phyloP scores from a whole-genome alignment of 2,329 filamentous ascomycete genomes.

The Trichoderma koningii region DNA sequence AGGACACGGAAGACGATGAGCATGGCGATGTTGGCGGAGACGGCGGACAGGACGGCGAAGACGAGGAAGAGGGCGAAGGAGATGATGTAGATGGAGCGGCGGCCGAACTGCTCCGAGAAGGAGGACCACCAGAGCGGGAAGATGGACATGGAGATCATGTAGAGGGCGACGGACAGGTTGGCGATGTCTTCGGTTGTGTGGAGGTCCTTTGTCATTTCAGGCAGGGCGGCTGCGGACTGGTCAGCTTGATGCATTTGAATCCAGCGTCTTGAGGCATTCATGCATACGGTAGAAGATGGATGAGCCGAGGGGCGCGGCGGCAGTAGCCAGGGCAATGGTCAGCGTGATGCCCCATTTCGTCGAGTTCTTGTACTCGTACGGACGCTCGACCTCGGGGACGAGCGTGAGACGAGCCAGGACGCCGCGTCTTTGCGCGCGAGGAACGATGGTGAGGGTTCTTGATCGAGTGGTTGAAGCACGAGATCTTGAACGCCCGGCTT shows the following conservation, averaged over 20 bases:
- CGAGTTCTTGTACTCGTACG: constrained; percentile 69
- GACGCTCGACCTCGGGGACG: constrained; percentile 76
- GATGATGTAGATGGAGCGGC: constrained; percentile 75
- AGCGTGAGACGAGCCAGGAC: constrained; percentile 70
- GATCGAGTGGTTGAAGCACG: constrained; percentile 46
- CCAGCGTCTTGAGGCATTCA: neutral
- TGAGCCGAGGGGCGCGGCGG: constrained; percentile 79
- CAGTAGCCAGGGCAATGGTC: constrained; percentile 74
- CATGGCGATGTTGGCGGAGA: constrained; percentile 72
- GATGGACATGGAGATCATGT: constrained; percentile 81
- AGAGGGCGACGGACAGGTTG: constrained; percentile 76
- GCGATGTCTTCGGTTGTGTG: constrained; percentile 64
- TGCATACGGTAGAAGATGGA: constrained; percentile 77
- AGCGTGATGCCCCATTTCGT: constrained; percentile 86
- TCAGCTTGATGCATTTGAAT: neutral
- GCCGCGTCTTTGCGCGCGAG: constrained; percentile 62
- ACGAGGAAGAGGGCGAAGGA: constrained; percentile 73
- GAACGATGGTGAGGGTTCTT: constrained; percentile 44
- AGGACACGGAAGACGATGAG: constrained; percentile 75
- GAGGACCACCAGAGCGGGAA: constrained; percentile 87
- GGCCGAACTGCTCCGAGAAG: constrained; percentile 72
- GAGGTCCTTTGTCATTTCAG: constrained; percentile 63
- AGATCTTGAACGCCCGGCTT: constrained; percentile 33
- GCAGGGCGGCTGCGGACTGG: constrained; percentile 62
- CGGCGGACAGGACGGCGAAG: constrained; percentile 69